Evolutionary conservation across 129 eudicot genomes (phyloP).

Genomic region (Erigeron canadensis): DNA sequence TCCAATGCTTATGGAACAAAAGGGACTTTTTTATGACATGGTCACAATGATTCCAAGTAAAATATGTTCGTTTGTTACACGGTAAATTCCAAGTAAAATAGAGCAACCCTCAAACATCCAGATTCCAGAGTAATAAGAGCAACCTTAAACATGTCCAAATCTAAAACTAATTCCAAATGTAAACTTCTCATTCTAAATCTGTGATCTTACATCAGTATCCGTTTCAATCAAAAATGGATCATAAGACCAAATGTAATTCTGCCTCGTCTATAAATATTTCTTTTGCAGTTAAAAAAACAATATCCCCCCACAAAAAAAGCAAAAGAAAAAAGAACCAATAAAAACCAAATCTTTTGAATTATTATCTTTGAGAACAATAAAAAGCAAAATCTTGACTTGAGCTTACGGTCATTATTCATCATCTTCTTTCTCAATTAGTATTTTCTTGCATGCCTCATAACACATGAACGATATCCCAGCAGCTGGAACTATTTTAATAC

Average conservation of each 20-base stretch:
- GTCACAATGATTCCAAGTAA: no score
- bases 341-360: conserved; percentile 23
- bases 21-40: no score
- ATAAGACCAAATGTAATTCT: neutral
- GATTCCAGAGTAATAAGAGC: neutral
- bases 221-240: conserved; percentile 8
- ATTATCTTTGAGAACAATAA: conserved; percentile 17
- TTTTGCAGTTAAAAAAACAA: neutral
- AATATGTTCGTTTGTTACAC: no score
- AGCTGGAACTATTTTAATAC: conserved; percentile 82
- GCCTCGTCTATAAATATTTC: neutral
- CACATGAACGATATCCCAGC: conserved; percentile 98
- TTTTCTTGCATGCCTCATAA: conserved; percentile 82
- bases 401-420: conserved; percentile 17
- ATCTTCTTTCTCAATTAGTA: conserved; percentile 63
- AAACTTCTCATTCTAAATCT: conserved; percentile 12
- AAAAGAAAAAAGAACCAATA: conserved; percentile 12
- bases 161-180: conserved; percentile 6
- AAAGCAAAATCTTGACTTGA: neutral
- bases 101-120: neutral
- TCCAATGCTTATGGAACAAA: no score
- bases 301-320: neutral
- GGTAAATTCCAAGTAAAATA: neutral
- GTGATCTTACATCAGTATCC: conserved; percentile 19
- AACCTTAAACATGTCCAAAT: neutral